Evolutionary conservation across 2,329 filamentous ascomycete genomes (phyloP), one percentile per base, ranked within the genome.

Genomic region (Colletotrichum sidae): DNA sequence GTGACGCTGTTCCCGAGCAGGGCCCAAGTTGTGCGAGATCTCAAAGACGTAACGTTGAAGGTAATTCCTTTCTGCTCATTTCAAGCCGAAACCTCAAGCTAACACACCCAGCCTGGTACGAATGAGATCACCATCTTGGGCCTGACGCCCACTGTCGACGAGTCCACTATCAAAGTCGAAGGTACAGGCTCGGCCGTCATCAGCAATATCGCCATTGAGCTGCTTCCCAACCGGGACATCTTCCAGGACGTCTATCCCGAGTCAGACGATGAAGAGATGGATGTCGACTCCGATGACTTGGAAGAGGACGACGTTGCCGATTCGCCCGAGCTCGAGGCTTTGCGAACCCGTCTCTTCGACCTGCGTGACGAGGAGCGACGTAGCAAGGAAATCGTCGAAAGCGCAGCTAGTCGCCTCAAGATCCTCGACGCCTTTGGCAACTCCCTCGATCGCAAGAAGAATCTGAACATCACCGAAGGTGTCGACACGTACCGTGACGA

Each of bases 1-100:
- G 88, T 92, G 13, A 88, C 85, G 0, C 81, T 92, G 45, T 90
- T 89, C 65, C 88, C 89, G 0, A 79, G 80, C 2, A 79, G 84
- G 67, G 89, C 89, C 2, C 88, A 89, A 52, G 75, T 91, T 37
- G 81, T 85, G 11, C 83, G 88, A 34, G 86, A 90, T 57, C 83
- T 91, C 71, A 84, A 83, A 62, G 77, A 85, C 68, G 77, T 90
- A 13, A 70, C 72, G 1, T 79, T 88, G 17, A 78, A 81, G 72
- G 79, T 82, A 72, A 68, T 72, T 49, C 1, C 42, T 11, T 2
- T 5, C 33, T 6, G 17, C 6, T 44, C 7, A 39, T 25, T n/a
- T 51, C 39, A 25, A 25, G 25, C 81, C 12, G 82, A 89, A 85
- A 6, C 74, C 88, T 79, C 84, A 8, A 83, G 88, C 69, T 79